Evolutionary conservation across 805 yeast genomes (phyloP).

Genomic region (Ogataea pignaliae): DNA sequence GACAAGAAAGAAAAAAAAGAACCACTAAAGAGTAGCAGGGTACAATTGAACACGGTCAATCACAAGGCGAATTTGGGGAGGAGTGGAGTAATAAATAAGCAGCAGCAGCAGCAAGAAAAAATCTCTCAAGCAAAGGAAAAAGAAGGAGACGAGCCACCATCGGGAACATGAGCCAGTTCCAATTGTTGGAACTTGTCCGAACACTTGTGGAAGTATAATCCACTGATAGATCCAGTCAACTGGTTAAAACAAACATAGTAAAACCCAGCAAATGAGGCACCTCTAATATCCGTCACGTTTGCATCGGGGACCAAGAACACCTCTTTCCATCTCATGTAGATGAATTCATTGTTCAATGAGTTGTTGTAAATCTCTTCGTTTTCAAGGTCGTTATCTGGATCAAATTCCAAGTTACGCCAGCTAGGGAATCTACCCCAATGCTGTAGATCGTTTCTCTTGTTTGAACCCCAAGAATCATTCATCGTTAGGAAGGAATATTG

Average conservation of each 20-base stretch:
- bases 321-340: conserved; percentile 96
- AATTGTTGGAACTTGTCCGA: conserved; percentile 79
- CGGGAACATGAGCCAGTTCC: conserved; percentile 53
- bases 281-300: conserved; percentile 51
- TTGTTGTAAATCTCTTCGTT: conserved; percentile 24
- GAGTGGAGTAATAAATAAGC: not conserved
- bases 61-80: too few species aligned
- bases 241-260: conserved; percentile 85
- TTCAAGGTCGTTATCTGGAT: conserved; percentile 26
- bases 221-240: conserved; percentile 66
- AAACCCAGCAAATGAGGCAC: conserved; percentile 89
- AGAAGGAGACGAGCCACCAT: conserved; percentile 38
- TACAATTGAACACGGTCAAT: too few species aligned
- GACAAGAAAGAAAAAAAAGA: not conserved
- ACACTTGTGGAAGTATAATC: conserved; percentile 77
- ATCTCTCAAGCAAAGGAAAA: conserved; percentile 21
- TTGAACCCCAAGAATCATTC: conserved; percentile 50
- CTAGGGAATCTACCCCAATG: conserved; percentile 57
- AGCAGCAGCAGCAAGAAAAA: not conserved
- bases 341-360: conserved; percentile 37
- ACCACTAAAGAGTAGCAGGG: not conserved
- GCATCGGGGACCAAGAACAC: conserved; percentile 81
- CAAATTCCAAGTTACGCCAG: conserved; percentile 31
- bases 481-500: conserved; percentile 55
- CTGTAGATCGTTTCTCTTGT: conserved; percentile 46